phyloP scores from a whole-genome alignment of 1,139 yeast species.

The Magnusiomyces paraingens region DNA sequence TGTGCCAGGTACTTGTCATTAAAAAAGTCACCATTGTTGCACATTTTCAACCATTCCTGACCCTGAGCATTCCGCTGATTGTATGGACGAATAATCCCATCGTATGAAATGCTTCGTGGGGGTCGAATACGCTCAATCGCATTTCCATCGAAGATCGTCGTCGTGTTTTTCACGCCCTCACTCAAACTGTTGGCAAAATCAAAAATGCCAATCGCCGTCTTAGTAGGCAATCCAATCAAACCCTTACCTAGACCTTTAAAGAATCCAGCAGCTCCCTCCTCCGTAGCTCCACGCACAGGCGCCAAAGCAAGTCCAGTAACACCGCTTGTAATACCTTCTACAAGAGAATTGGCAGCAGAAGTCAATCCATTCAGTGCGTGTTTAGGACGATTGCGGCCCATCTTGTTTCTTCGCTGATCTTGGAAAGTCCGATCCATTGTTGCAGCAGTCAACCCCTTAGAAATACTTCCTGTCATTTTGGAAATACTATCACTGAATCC shows the following conservation, averaged over 20 bases:
- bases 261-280: constrained; percentile 86
- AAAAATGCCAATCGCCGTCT: constrained; percentile 90
- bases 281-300: constrained; percentile 81
- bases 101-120: constrained; percentile 67
- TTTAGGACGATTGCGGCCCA: constrained; percentile 70
- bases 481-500: constrained; percentile 93
- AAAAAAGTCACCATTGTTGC: constrained; percentile 72
- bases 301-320: constrained; percentile 84
- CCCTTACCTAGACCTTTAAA: constrained; percentile 93
- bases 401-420: constrained; percentile 65
- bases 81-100: constrained; percentile 66
- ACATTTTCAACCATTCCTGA: constrained; percentile 80
- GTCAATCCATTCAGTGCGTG: constrained; percentile 88
- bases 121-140: constrained; percentile 75
- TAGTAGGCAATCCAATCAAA: constrained; percentile 89
- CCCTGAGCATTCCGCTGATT: constrained; percentile 88
- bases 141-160: constrained; percentile 82
- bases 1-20: constrained; percentile 81
- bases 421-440: constrained; percentile 85
- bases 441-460: constrained; percentile 88
- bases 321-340: constrained; percentile 84
- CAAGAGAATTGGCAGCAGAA: constrained; percentile 81
- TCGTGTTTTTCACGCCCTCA: constrained; percentile 89
- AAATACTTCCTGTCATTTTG: constrained; percentile 86
- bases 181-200: constrained; percentile 90